Base-by-base conservation (phyloP, 495 filamentous ascomycete genomes). In the Xylaria curta region DNA sequence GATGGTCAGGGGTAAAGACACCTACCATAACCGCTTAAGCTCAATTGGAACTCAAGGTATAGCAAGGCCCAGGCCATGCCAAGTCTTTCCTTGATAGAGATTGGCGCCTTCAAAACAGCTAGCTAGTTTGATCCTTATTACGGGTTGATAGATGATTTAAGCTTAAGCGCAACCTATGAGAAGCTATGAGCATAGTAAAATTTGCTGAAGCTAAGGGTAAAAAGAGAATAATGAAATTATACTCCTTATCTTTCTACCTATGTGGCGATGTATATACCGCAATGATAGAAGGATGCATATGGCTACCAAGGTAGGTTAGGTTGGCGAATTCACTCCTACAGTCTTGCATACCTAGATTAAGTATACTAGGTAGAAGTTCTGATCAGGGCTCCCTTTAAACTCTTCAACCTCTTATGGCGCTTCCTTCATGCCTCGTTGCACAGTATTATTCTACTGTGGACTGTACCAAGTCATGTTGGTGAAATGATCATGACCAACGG, bases 21-120 rank as follows among this genome's bases (percentile, higher is more conserved):
- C 47, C 47, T 51, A 54, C 51, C 51, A 54, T 54, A 54, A 54
- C 51, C 21, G 51, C 51, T 54, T 24, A 54, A 54, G 51, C 51
- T 26, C 7, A 56, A 56, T 28, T 56, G 13, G 53, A 31, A 56
- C 26, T 6, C 26, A 8, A 17, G 53, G 26, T 56, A 56, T 28
- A 51, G 21, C 51, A 12, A 21, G 53, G 53, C 26, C 53, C 51
- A 54, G 51, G 53, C 53, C 26, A 3, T 31, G 53, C 53, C 53
- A 56, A 56, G 53, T 17, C 53, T 31, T 56, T 56, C 26, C 53
- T 56, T 31, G 53, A 31, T 56, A 31, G 13, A 56, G 24, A 56
- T 56, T 56, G 53, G 53, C 53, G 53, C 4, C 53, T 56, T 28
- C 13, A 31, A 56, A 56, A 56, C 53, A 13, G 24, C 24, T 54